Evolutionary conservation across 73 alveolate species (phyloP).

Genomic region (Paramecium pentaurelia): DNA sequence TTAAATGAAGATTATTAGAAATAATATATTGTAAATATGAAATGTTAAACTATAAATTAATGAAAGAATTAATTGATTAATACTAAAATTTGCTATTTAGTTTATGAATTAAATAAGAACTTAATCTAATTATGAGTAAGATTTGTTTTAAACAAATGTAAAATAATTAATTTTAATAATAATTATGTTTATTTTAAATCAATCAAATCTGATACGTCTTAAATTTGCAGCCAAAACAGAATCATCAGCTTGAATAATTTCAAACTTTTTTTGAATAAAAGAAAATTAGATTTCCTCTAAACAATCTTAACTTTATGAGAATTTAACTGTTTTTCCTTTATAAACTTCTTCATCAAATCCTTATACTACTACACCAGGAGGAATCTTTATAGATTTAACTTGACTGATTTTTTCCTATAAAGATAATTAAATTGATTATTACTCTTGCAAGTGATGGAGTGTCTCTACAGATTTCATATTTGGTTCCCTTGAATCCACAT

Average conservation of each 20-base stretch:
- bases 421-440: neutral
- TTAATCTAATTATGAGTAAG: neutral
- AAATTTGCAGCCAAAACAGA: slow-evolving; percentile 17
- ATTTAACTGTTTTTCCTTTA: slow-evolving; percentile 35
- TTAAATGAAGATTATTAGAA: neutral
- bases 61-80: neutral
- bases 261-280: neutral
- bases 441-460: slow-evolving; percentile 29
- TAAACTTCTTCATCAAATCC: slow-evolving; percentile 40
- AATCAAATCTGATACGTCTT: slow-evolving; percentile 46
- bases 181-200: neutral
- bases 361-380: slow-evolving; percentile 7
- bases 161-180: neutral
- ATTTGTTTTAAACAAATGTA: too few relatives aligned
- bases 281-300: slow-evolving; percentile 39
- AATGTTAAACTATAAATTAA: neutral
- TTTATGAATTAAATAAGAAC: neutral
- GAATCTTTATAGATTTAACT: slow-evolving; percentile 38
- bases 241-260: slow-evolving; percentile 1
- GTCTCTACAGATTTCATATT: slow-evolving; percentile 18
- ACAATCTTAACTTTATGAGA: slow-evolving; percentile 28
- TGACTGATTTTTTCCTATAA: neutral
- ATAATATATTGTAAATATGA: neutral
- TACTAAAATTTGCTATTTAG: neutral
- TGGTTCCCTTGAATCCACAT: neutral